phyloP scores from a whole-genome alignment of 148 eudicot species.

The Cornus kousa region DNA sequence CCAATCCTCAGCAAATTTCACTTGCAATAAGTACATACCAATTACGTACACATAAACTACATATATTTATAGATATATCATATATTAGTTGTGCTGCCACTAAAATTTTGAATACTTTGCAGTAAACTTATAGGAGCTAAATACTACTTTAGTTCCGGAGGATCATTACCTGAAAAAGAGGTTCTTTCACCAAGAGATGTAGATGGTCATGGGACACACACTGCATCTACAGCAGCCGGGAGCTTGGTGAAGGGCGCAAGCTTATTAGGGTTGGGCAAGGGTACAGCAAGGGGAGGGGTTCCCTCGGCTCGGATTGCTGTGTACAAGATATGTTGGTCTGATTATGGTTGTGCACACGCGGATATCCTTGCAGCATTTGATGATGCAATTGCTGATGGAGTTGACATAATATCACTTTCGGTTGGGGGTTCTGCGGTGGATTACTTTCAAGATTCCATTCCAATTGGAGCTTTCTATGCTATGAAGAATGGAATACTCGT shows the following conservation, averaged over 20 bases:
- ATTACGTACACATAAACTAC: too few relatives aligned
- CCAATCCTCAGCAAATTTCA: conserved; percentile 32
- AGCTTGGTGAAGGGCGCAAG: conserved; percentile 20
- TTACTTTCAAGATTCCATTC: conserved; percentile 15
- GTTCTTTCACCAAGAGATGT: conserved; percentile 26
- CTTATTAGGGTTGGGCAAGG: conserved; percentile 27
- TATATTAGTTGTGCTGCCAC: not conserved
- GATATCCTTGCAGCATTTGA: conserved; percentile 33
- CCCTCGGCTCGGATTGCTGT: conserved; percentile 36
- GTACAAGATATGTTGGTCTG: conserved; percentile 28
- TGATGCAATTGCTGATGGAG: conserved; percentile 29
- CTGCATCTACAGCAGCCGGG: conserved; percentile 33
- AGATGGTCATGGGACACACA: conserved; percentile 39
- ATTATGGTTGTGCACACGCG: not conserved
- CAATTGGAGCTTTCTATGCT: conserved; percentile 30
- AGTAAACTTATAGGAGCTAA: conserved; percentile 36
- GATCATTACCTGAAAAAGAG: conserved; percentile 4
- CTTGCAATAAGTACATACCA: conserved; percentile 53
- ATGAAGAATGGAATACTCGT: conserved; percentile 28
- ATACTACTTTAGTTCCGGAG: conserved; percentile 10
- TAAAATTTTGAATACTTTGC: not conserved
- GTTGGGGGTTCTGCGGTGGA: not conserved
- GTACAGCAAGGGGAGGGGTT: conserved; percentile 40
- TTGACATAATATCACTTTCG: conserved; percentile 26
- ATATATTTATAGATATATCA: too few relatives aligned